Evolutionary conservation across 441 rosid species (phyloP).

Genomic region (Jatropha multifida): DNA sequence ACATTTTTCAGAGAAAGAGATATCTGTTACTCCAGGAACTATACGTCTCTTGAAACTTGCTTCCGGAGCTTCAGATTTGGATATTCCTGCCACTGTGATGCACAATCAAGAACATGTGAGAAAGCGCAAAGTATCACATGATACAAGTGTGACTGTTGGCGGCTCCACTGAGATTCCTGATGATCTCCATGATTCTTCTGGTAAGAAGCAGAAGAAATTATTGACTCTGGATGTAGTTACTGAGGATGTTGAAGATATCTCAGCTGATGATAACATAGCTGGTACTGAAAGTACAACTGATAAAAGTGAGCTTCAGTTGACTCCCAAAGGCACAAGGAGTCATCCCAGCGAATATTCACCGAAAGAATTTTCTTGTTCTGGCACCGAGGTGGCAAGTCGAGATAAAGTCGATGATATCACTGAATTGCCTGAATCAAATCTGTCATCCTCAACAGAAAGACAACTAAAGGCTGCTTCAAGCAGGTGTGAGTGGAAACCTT

Average conservation of each 20-base stretch:
- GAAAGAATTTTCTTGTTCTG: constrained; percentile 24
- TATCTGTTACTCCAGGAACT: constrained; percentile 31
- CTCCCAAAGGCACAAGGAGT: constrained; percentile 19
- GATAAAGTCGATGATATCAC: constrained; percentile 29
- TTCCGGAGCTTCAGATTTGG: constrained; percentile 27
- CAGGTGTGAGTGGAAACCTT: constrained; percentile 60
- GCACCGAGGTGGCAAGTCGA: constrained; percentile 28
- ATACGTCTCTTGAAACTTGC: constrained; percentile 25
- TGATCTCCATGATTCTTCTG: constrained; percentile 33
- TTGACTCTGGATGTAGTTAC: constrained; percentile 29
- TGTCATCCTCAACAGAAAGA: constrained; percentile 23
- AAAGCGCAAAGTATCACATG: constrained; percentile 45
- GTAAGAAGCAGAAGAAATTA: constrained; percentile 52
- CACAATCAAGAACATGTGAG: constrained; percentile 32
- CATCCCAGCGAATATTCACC: constrained; percentile 21
- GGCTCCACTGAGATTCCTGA: constrained; percentile 26
- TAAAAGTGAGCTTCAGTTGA: constrained; percentile 30
- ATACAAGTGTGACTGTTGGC: constrained; percentile 20
- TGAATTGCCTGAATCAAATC: constrained; percentile 36
- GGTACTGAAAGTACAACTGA: constrained; percentile 26
- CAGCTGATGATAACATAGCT: constrained; percentile 29
- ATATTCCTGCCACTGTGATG: constrained; percentile 23
- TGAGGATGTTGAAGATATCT: constrained; percentile 29
- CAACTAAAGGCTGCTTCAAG: constrained; percentile 18
- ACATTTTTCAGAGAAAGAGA: constrained; percentile 26